Conservation (phyloP, 2,329 filamentous ascomycete genomes). For the Ophiostoma sp. region DNA sequence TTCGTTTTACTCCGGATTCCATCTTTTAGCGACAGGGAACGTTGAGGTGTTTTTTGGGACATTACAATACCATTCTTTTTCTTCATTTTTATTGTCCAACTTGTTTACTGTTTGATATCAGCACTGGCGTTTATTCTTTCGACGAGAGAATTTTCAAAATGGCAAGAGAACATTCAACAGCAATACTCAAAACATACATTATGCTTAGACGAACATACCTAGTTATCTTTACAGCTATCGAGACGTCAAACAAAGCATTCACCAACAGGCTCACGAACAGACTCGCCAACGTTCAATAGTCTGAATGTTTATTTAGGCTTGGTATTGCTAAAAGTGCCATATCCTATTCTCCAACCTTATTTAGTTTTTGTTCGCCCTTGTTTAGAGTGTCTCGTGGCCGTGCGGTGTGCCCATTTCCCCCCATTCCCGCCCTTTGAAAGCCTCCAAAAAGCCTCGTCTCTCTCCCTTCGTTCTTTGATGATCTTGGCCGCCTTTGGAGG, state of each 20-base stretch:
- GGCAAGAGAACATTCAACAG: background rate
- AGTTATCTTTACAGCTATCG: background rate
- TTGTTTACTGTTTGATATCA: conserved; percentile 12
- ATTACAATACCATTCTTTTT: background rate
- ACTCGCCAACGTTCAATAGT: background rate
- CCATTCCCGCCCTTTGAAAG: background rate
- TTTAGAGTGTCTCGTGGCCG: background rate
- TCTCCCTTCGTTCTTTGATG: background rate
- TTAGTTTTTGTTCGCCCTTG: background rate
- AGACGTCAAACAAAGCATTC: too few species aligned
- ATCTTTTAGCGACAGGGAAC: conserved; percentile 13
- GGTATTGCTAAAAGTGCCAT: background rate
- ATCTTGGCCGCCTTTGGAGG: background rate
- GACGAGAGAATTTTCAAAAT: background rate
- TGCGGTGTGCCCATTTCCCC: background rate
- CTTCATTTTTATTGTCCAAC: conserved; percentile 9
- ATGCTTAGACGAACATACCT: background rate
- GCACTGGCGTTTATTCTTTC: conserved; percentile 13
- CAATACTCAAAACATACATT: background rate
- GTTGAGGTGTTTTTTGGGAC: conserved; percentile 17
- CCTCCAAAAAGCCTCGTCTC: background rate
- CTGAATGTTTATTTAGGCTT: background rate
- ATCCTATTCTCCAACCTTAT: background rate
- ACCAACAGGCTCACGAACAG: too few species aligned
- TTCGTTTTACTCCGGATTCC: background rate